phyloP scores from a whole-genome alignment of 495 filamentous ascomycete species.

The Penicillium paxilli region DNA sequence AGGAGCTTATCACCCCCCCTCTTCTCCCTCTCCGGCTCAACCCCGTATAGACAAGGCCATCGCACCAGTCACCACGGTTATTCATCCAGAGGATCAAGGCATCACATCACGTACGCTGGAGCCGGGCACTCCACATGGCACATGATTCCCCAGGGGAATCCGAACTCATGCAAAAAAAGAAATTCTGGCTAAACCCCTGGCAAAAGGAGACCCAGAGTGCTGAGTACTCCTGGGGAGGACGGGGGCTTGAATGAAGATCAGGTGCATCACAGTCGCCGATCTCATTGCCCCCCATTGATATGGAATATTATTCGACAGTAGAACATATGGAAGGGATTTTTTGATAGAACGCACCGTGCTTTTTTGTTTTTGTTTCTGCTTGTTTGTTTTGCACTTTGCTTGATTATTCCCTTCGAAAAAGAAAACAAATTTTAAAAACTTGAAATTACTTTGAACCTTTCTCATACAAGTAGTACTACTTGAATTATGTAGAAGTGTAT shows the following conservation, averaged over 20 bases:
- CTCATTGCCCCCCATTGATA: background rate
- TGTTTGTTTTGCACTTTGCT: background rate
- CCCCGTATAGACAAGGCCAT: background rate
- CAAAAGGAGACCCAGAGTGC: background rate
- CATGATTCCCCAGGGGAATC: background rate
- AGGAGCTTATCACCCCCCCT: background rate
- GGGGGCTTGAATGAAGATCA: background rate
- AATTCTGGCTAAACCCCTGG: constrained; percentile 4
- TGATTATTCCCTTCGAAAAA: background rate
- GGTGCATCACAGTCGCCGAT: background rate
- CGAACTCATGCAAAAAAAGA: background rate
- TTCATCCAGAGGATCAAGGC: background rate
- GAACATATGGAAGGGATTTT: background rate
- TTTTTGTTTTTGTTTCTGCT: background rate
- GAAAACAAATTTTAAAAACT: background rate
- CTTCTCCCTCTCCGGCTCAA: background rate
- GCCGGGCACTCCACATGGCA: constrained; percentile 5
- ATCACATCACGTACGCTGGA: background rate
- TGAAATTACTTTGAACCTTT: background rate
- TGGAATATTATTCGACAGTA: constrained; percentile 1
- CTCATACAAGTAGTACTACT: background rate
- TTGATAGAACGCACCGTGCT: background rate
- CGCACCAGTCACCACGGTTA: background rate
- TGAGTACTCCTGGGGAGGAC: background rate
- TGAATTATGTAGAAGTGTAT: no score